Evolutionary conservation across 1,139 yeast genomes (phyloP).

Genomic region (Geotrichum carabidarum): DNA sequence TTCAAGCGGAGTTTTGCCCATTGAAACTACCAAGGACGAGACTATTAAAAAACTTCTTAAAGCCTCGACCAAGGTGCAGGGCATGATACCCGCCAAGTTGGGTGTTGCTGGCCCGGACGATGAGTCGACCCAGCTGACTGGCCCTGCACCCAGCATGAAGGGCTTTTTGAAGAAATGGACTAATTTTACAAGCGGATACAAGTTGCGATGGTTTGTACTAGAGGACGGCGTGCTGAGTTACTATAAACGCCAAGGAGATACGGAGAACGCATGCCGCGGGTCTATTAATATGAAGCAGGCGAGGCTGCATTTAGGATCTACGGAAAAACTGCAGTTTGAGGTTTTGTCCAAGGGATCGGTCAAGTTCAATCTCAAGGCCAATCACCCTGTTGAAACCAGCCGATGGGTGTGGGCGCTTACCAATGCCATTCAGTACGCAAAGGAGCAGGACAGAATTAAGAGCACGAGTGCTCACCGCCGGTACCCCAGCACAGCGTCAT

Average conservation of each 20-base stretch:
- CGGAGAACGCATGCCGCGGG: slow-evolving; percentile 80
- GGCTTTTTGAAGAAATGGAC: slow-evolving; percentile 97
- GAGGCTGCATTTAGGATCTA: slow-evolving; percentile 74
- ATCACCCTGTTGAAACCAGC: slow-evolving; percentile 88
- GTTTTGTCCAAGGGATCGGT: slow-evolving; percentile 57
- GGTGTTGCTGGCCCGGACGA: slow-evolving; percentile 8
- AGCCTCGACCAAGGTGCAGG: slow-evolving; percentile 75
- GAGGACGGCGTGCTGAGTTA: slow-evolving; percentile 85
- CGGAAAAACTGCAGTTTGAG: slow-evolving; percentile 88
- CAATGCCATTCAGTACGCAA: slow-evolving; percentile 80
- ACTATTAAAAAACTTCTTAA: slow-evolving; percentile 62
- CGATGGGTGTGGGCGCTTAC: slow-evolving; percentile 97
- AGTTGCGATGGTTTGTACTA: slow-evolving; percentile 84
- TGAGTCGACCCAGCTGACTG: slow-evolving; percentile 22
- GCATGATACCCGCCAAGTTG: slow-evolving; percentile 26
- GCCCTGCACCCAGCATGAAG: slow-evolving; percentile 67
- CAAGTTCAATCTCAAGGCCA: slow-evolving; percentile 88
- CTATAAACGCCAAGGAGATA: slow-evolving; percentile 86
- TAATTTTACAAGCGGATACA: slow-evolving; percentile 91
- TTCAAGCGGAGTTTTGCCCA: slow-evolving; percentile 72
- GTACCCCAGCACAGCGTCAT: slow-evolving; percentile 23
- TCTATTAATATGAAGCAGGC: slow-evolving; percentile 83
- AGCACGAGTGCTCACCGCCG: slow-evolving; percentile 12
- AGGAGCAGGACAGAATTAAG: slow-evolving; percentile 48
- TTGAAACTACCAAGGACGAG: slow-evolving; percentile 62